Evolutionary conservation across 2,329 filamentous ascomycete genomes (phyloP).

Genomic region (Rhinocladiella similis): DNA sequence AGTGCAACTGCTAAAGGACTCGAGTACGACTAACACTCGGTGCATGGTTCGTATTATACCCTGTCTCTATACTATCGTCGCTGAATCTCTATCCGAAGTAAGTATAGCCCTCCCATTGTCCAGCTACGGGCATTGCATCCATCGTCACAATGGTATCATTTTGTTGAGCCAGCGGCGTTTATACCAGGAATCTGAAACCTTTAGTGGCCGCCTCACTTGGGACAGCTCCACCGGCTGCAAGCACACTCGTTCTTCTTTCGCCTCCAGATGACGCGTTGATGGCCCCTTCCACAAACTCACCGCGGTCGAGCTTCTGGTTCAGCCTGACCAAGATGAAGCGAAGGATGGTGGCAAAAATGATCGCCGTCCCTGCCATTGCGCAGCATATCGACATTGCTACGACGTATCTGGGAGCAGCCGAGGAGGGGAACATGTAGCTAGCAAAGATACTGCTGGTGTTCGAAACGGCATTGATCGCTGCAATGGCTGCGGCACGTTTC

Average conservation of each 20-base stretch:
- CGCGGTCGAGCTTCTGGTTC: conserved; percentile 69
- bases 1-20: too few relatives aligned
- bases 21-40: too few relatives aligned
- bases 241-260: neutral
- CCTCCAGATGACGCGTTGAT: conserved; percentile 43
- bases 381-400: conserved; percentile 70
- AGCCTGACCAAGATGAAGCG: conserved; percentile 63
- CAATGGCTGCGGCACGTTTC: conserved; percentile 71
- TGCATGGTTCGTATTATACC: too few relatives aligned
- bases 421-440: conserved; percentile 64
- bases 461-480: conserved; percentile 72
- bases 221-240: conserved; percentile 9
- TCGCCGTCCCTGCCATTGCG: conserved; percentile 62
- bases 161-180: neutral
- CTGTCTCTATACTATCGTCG: too few relatives aligned
- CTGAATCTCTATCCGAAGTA: too few relatives aligned
- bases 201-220: conserved; percentile 10
- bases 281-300: conserved; percentile 57
- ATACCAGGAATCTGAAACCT: conserved; percentile 21
- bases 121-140: neutral
- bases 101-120: neutral
- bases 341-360: conserved; percentile 63
- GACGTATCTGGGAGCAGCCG: conserved; percentile 42
- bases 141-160: neutral
- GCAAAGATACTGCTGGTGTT: conserved; percentile 72